Percentiles rank a stretch among this genome's conserved stretches.
Evolutionary conservation across 2,329 filamentous ascomycete species (phyloP).

Genomic region (Aspergillus sp.): DNA sequence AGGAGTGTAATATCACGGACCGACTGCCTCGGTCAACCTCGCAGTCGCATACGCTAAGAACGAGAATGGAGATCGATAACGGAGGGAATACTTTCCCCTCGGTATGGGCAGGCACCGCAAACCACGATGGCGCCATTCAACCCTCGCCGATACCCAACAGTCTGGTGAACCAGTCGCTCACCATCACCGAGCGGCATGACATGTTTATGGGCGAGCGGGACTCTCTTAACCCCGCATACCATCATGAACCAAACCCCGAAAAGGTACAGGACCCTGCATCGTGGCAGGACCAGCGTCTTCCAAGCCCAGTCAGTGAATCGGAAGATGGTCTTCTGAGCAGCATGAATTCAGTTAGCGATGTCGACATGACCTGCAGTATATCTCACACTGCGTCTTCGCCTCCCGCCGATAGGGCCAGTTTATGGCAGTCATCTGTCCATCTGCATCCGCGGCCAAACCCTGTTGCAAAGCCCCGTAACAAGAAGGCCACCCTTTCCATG

Average conservation of each 20-base stretch:
- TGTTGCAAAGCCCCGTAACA: slow-evolving; percentile 11
- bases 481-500: slow-evolving; percentile 71
- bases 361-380: slow-evolving; percentile 17
- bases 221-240: background rate
- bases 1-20: background rate
- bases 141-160: slow-evolving; percentile 31
- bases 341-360: slow-evolving; percentile 13
- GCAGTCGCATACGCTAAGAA: slow-evolving; percentile 9
- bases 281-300: slow-evolving; percentile 31
- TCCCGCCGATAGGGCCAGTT: background rate
- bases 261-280: slow-evolving; percentile 14
- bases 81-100: slow-evolving; percentile 18
- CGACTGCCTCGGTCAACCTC: background rate
- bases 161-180: slow-evolving; percentile 31
- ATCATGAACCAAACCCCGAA: background rate
- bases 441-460: background rate
- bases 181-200: slow-evolving; percentile 29
- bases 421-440: background rate
- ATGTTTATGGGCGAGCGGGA: slow-evolving; percentile 4
- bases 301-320: slow-evolving; percentile 42
- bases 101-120: slow-evolving; percentile 21
- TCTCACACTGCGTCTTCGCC: slow-evolving; percentile 9
- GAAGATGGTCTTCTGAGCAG: slow-evolving; percentile 19
- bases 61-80: slow-evolving; percentile 33
- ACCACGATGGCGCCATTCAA: slow-evolving; percentile 18